Base-by-base conservation (phyloP, 148 eudicot genomes). In the Chenopodium quinoa region DNA sequence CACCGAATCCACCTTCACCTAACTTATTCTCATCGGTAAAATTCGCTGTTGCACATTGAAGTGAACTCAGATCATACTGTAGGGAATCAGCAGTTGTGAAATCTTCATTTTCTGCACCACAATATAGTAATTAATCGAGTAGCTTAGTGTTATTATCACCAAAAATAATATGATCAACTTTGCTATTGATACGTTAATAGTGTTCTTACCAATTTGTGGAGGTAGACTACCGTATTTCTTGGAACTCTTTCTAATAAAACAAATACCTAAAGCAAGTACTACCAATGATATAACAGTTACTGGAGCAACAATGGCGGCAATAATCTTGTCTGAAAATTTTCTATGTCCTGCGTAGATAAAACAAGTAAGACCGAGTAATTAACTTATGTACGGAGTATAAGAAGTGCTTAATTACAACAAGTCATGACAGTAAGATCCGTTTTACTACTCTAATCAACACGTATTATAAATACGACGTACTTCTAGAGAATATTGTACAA, bases 1-100 rank as follows among this genome's bases (percentile, higher is more conserved):
- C 32, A 17, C 85, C 85, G 37, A 79, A 82, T 7, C 87, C 87
- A 69, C 85, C 85, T 79, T 85, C 73, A 9, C 82, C 85, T 32
- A 85, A 22, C 66, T 78, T 85, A 75, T 82, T 85, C 27, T 75
- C 76, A 0, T 82, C 56, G 2, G 79, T 66, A 37, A 83, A 79
- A 9, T 70, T 20, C 20, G 76, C 71, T 29, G 83, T 80, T 32
- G 80, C 83, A 20, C 27, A 19, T 60, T 69, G 65, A 56, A 83
- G 82, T 34, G 82, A 58, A 0, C 23, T 72, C 14, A 83, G 37
- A 46, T 83, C 79, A 31, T 79, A 83, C 58, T 79, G 79, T 68
- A 83, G 46, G 34, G 82, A 83, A n/a, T 79, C 82, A 9, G 13
- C 48, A 1, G 32, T 52, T 25, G 70, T 19, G 8, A 82, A 40